Evolutionary conservation across 176 grass and related monocot genomes (phyloP).

Genomic region (Musa schizocarpa): DNA sequence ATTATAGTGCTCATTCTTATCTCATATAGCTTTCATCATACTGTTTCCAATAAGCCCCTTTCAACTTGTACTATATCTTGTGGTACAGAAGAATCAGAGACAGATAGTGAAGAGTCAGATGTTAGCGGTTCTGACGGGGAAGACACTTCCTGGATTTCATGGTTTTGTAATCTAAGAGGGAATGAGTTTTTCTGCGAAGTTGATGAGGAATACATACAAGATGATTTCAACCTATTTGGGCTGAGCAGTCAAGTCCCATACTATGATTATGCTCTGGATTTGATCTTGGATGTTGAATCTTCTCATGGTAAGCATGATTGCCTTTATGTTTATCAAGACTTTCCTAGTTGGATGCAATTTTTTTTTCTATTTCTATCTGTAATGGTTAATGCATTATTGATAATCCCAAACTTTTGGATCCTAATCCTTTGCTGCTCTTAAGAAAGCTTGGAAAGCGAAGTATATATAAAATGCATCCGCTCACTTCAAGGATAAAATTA

Average conservation of each 20-base stretch:
- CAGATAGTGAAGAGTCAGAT: conserved; percentile 71
- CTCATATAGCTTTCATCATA: too few species aligned
- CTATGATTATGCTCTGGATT: conserved; percentile 84
- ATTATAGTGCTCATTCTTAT: background rate
- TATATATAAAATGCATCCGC: too few species aligned
- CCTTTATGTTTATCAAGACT: background rate
- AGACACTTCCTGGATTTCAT: conserved; percentile 82
- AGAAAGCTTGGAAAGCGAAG: too few species aligned
- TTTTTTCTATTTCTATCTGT: background rate
- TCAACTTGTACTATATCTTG: background rate
- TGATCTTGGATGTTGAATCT: conserved; percentile 74
- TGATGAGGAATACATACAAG: conserved; percentile 82
- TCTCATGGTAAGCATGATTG: conserved; percentile 45
- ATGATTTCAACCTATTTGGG: conserved; percentile 79
- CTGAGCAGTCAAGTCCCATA: conserved; percentile 68
- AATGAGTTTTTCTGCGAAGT: conserved; percentile 19
- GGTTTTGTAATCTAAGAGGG: conserved; percentile 71
- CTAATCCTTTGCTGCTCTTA: background rate
- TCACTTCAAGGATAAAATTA: too few species aligned
- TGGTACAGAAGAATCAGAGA: conserved; percentile 50
- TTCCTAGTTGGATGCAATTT: background rate
- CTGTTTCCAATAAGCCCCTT: background rate
- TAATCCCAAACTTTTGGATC: background rate
- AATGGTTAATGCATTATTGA: background rate
- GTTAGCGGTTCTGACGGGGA: conserved; percentile 64